A percentile compares a stretch with the other conserved stretches of the same genome.
Evolutionary conservation across 441 rosid genomes (phyloP).

Genomic region (Breynia disticha): DNA sequence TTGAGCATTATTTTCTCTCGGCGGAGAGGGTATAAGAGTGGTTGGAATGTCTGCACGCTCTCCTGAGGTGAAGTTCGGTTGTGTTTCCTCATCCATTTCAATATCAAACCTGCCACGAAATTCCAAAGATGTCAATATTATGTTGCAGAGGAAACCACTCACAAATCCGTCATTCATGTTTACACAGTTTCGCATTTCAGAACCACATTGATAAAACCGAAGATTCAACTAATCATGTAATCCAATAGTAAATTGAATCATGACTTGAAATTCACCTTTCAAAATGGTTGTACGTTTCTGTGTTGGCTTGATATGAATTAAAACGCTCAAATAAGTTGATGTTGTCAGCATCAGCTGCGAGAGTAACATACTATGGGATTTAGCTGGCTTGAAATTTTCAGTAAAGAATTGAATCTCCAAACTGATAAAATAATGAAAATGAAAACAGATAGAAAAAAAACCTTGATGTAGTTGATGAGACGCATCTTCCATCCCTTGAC

Average conservation of each 20-base stretch:
- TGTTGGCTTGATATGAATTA: slow-evolving; percentile 42
- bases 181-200: neutral
- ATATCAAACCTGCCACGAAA: slow-evolving; percentile 59
- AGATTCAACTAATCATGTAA: neutral
- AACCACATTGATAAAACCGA: neutral
- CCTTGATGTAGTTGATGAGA: slow-evolving; percentile 66
- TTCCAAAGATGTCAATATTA: too few relatives aligned
- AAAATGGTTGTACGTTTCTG: slow-evolving; percentile 41
- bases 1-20: slow-evolving; percentile 32
- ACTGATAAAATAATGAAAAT: slow-evolving; percentile 1
- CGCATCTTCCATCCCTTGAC: slow-evolving; percentile 33
- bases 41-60: slow-evolving; percentile 42
- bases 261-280: slow-evolving; percentile 45
- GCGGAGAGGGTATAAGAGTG: slow-evolving; percentile 46
- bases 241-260: neutral
- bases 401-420: neutral
- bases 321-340: slow-evolving; percentile 62
- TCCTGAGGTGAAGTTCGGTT: slow-evolving; percentile 38
- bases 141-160: too few relatives aligned
- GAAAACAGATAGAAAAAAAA: slow-evolving; percentile 13
- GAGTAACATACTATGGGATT: neutral
- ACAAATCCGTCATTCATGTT: too few relatives aligned
- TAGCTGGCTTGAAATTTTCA: neutral
- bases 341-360: slow-evolving; percentile 61
- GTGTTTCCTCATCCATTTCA: slow-evolving; percentile 64